Evolutionary conservation across 768 basidiomycete species (phyloP), one percentile per base, ranked within the genome.

Genomic region (Infundibulicybe gibba): DNA sequence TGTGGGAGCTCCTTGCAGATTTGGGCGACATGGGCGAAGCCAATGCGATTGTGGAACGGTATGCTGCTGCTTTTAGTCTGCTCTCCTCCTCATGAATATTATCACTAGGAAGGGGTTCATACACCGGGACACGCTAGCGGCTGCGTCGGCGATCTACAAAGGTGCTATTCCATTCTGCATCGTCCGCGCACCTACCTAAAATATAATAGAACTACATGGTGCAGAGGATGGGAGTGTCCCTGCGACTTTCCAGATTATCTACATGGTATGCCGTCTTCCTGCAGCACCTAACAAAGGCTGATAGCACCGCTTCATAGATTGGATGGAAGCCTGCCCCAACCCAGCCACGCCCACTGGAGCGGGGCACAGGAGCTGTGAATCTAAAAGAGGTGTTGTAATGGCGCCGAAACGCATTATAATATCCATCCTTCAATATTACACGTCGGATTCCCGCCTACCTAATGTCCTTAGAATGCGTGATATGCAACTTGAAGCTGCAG

Each of bases 161-260:
- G 90, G 95, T 89, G 52, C 40, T n/a, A 63, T 56, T 44, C 25
- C 8, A 8, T 8, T 25, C 44, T 20, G 13, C 16, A 37, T n/a
- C 35, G 3, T 11, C 30, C 41, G 20, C 30, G 41, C 44, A 19
- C 17, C 9, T 16, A 20, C 44, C 12, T 25, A 30, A 31, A 53
- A 12, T 35, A 41, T 19, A 49, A 17, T 55, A 97, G 94, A 86
- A 50, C 58, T 98, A 44, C 87, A 97, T 61, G 92, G 89, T 8
- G 74, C 84, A 48, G 81, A 85, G 57, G 89, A 94, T 58, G 91
- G 90, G 13, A 76, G 77, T 11, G 74, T 98, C 32, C 90, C 94
- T 2, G 97, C 97, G 13, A 99, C 97, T 5, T 99, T 97, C 66
- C 92, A 97, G 61, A 74, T 97, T 40, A 92, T 98, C 47, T 97